These are phyloP conservation scores for Metschnikowia reukaufii DNA, from an alignment of 805 yeast species.

Conservation along the genomic window DNA sequence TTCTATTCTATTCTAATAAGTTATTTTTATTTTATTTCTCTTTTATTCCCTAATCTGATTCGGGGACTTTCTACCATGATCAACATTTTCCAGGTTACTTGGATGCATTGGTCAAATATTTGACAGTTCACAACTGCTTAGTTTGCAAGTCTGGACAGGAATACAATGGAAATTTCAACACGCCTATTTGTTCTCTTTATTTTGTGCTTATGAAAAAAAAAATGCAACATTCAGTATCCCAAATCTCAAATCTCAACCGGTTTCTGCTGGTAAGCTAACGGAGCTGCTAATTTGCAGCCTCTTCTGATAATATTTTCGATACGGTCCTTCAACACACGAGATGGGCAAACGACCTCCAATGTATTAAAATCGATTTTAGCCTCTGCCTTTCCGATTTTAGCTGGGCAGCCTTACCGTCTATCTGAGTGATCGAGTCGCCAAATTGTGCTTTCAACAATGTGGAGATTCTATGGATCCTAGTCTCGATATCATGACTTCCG, in stretches of 20 bases:
- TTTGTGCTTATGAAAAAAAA: too few species aligned
- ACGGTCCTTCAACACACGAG: slow-evolving; percentile 76
- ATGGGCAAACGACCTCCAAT: slow-evolving; percentile 66
- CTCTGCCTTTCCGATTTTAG: slow-evolving; percentile 73
- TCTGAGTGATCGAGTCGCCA: slow-evolving; percentile 63
- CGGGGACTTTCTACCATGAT: too few species aligned
- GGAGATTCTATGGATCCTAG: slow-evolving; percentile 50
- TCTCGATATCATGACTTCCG: slow-evolving; percentile 26
- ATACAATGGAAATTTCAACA: too few species aligned
- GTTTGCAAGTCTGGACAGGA: too few species aligned
- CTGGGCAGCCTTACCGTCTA: slow-evolving; percentile 48
- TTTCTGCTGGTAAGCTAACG: slow-evolving; percentile 54
- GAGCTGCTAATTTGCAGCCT: slow-evolving; percentile 81
- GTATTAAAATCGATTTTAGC: slow-evolving; percentile 68
- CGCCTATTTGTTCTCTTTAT: too few species aligned
- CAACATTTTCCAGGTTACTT: too few species aligned
- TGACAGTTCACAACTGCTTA: too few species aligned
- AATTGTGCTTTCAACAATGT: slow-evolving; percentile 78
- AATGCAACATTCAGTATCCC: too few species aligned
- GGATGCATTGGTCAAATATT: too few species aligned
- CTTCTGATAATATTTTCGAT: slow-evolving; percentile 76
- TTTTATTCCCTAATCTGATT: too few species aligned
- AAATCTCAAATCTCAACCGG: neutral
- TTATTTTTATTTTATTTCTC: too few species aligned
- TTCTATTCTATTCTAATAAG: too few species aligned